Evolutionary conservation across 768 basidiomycete genomes (phyloP).

Genomic region (Paxillus involutus): DNA sequence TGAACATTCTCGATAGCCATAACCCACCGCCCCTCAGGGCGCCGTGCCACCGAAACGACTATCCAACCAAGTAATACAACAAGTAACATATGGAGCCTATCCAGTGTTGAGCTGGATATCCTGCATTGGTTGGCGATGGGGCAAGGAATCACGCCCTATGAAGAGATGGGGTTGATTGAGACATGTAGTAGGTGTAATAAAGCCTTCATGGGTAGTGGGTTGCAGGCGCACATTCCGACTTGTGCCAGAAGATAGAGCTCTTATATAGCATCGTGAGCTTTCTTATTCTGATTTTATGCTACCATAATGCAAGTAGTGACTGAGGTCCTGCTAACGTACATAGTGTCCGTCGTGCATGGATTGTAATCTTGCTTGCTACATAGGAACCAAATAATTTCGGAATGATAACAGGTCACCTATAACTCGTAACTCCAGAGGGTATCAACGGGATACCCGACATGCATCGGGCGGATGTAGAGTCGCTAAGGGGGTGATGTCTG

Average conservation of each 20-base stretch:
- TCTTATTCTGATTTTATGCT: constrained; percentile 7
- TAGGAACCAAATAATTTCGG: too few relatives aligned
- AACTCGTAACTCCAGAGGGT: too few relatives aligned
- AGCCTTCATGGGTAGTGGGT: neutral
- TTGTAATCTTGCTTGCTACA: too few relatives aligned
- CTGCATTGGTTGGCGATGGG: neutral
- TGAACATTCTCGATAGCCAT: too few relatives aligned
- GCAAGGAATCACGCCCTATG: neutral
- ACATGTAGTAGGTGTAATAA: neutral
- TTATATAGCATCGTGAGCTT: constrained; percentile 6
- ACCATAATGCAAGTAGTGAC: too few relatives aligned
- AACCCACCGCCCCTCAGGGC: neutral
- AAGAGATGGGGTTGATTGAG: neutral
- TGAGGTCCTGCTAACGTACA: too few relatives aligned
- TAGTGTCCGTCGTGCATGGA: too few relatives aligned
- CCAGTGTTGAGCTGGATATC: neutral
- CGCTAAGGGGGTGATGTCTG: too few relatives aligned
- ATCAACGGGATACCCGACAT: too few relatives aligned
- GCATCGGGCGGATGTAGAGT: too few relatives aligned
- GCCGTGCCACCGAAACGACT: neutral
- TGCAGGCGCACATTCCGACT: neutral
- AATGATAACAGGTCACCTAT: too few relatives aligned
- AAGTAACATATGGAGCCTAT: neutral
- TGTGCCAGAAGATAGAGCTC: neutral
- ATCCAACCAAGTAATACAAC: neutral